Evolutionary conservation across 768 basidiomycete genomes (phyloP).

Genomic region (Trametes coccinea): DNA sequence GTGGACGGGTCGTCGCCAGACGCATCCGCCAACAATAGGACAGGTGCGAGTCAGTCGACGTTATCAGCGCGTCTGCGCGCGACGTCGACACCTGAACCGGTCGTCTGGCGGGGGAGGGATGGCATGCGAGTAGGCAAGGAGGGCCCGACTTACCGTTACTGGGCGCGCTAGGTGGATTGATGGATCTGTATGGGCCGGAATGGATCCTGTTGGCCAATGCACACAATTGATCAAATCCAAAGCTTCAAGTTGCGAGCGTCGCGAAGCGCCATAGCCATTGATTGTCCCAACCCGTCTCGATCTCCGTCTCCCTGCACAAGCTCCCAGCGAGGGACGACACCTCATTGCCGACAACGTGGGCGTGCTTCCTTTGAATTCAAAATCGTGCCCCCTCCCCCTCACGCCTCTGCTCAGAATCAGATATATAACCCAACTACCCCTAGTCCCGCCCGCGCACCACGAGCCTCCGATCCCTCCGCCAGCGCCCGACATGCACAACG

Average conservation of each 20-base stretch:
- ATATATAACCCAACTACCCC: constrained; percentile 23
- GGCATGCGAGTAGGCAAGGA: constrained; percentile 1
- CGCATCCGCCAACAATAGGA: constrained; percentile 1
- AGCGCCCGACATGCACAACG: constrained; percentile 15
- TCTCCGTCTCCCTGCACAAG: constrained; percentile 9
- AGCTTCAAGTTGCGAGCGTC: background rate
- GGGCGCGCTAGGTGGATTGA: background rate
- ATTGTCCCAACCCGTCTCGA: constrained; percentile 13
- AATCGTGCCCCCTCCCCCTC: background rate
- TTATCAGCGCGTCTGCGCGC: constrained; percentile 14
- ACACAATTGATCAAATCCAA: background rate
- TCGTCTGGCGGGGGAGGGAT: background rate
- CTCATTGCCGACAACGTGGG: constrained; percentile 22
- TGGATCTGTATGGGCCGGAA: constrained; percentile 7
- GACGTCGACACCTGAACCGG: background rate
- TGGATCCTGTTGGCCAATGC: constrained; percentile 2
- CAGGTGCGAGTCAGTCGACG: background rate
- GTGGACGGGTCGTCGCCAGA: background rate
- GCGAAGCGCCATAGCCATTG: constrained; percentile 5
- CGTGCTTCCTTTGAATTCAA: constrained; percentile 21
- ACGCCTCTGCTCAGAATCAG: background rate
- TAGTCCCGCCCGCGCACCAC: constrained; percentile 20
- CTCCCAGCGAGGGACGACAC: constrained; percentile 1
- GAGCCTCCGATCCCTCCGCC: constrained; percentile 2
- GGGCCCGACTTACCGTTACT: constrained; percentile 3